Evolutionary conservation across 345 rosid species (phyloP).

Genomic region (Acer saccharum): DNA sequence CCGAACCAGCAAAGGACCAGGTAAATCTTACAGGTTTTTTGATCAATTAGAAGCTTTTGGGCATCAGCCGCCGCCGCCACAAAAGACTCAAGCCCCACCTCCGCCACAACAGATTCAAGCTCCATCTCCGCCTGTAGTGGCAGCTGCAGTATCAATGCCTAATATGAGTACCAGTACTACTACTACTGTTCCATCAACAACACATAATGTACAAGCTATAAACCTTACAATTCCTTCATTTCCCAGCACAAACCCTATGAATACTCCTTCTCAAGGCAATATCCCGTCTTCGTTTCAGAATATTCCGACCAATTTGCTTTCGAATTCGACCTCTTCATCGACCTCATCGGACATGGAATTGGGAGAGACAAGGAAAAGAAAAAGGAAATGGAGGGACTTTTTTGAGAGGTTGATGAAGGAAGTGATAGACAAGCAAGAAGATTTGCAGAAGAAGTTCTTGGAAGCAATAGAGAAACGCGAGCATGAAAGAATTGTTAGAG

Average conservation of each 20-base stretch:
- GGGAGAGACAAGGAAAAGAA: constrained; percentile 39
- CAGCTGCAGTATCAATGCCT: constrained; percentile 17
- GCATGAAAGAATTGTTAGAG: constrained; percentile 60
- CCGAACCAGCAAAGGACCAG: constrained; percentile 63
- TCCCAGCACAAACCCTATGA: constrained; percentile 8
- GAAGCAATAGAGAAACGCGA: constrained; percentile 78
- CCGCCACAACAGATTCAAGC: not conserved
- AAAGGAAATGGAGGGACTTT: constrained; percentile 64
- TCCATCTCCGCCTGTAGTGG: no score
- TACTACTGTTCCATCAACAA: constrained; percentile 42
- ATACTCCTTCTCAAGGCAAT: not conserved
- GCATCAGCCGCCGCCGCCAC: constrained; percentile 25
- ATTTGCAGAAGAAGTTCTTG: constrained; percentile 70
- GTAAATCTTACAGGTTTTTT: constrained; percentile 75
- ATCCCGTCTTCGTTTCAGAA: constrained; percentile 30
- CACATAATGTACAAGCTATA: constrained; percentile 6
- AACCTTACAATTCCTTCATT: constrained; percentile 6
- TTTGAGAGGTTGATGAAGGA: constrained; percentile 69
- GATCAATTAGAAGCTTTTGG: constrained; percentile 83
- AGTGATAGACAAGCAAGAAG: constrained; percentile 70
- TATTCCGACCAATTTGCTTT: constrained; percentile 41
- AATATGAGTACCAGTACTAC: constrained; percentile 8
- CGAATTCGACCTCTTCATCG: constrained; percentile 65
- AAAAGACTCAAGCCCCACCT: constrained; percentile 17
- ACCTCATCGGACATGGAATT: constrained; percentile 66